These are phyloP conservation scores for Amanita brunnescens DNA, from an alignment of 768 basidiomycete species.

Conservation along the genomic window DNA sequence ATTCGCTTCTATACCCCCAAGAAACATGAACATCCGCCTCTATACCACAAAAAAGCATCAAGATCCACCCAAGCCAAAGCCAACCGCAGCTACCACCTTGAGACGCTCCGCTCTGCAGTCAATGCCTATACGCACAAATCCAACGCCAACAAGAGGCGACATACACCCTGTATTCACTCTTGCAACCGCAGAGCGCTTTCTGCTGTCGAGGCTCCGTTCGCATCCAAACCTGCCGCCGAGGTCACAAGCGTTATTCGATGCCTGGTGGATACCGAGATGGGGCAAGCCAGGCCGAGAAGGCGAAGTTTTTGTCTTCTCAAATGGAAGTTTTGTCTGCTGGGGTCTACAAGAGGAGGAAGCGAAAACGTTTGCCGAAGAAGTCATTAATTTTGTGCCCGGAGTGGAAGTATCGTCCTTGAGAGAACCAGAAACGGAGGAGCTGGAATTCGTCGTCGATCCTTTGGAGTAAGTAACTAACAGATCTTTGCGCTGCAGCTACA, in stretches of 20 bases:
- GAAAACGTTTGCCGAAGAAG: constrained; percentile 51
- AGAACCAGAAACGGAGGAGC: constrained; percentile 78
- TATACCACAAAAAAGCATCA: not conserved
- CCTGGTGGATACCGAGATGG: constrained; percentile 76
- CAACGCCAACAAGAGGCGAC: constrained; percentile 74
- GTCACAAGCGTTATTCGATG: constrained; percentile 59
- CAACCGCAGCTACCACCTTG: constrained; percentile 74
- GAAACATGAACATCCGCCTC: no score
- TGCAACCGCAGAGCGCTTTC: constrained; percentile 79
- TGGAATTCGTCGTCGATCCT: constrained; percentile 90
- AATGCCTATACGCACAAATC: constrained; percentile 76
- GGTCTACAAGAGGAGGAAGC: constrained; percentile 74
- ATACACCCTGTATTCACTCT: constrained; percentile 78
- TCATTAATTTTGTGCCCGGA: constrained; percentile 43
- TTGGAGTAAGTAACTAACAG: constrained; percentile 53
- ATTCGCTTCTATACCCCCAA: no score
- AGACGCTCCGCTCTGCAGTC: constrained; percentile 81
- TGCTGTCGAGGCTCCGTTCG: constrained; percentile 51
- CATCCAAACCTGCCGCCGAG: constrained; percentile 42
- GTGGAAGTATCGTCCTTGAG: constrained; percentile 57
- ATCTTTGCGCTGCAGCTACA: constrained; percentile 9
- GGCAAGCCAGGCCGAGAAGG: constrained; percentile 48
- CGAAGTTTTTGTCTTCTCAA: constrained; percentile 83
- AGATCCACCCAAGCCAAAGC: constrained; percentile 48
- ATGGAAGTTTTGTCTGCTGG: constrained; percentile 89